Evolutionary conservation across 148 eudicot species (phyloP), one percentile per base, ranked within the genome.

Genomic region (Linanthus parryae): DNA sequence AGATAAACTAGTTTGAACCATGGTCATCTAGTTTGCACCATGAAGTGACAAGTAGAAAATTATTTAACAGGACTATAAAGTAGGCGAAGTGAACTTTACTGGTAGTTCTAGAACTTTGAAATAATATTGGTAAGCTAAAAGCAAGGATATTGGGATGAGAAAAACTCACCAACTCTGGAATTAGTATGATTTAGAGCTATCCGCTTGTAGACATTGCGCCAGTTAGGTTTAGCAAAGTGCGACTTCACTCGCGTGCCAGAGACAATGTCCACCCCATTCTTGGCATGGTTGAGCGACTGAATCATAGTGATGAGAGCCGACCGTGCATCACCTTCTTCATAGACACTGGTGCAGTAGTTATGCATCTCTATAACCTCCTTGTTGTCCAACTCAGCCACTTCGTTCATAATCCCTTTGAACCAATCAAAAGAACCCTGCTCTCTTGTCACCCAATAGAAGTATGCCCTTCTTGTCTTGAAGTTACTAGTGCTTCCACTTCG

Each of bases 381-480:
- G 8, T 54, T 58, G 35, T 75, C 81, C 50, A 58, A 12, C 43
- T 75, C 81, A 1, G 70, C 73, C 52, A 72, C 81, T 59, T 76
- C 81, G 40, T 76, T 68, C 77, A 71, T 76, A 2, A 76, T 69
- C 35, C 81, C 81, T 37, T 72, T 76, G 34, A 76, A 76, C 81
- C 81, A 76, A 5, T 76, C 81, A 25, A 76, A 76, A 0, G 81
- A 76, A 12, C 81, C 81, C 61, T 76, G 81, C 22, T 76, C 81
- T 27, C 77, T 60, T 2, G 81, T 76, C 2, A 76, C 77, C 81
- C 81, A 76, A 20, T 76, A 76, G 63, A 76, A 76, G 52, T 76
- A 76, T 8, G 81, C 77, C 22, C 65, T 57, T 18, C 56, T 60
- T 12, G 81, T 76, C 29, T 34, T 72, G 60, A 76, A 76, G 44